Percentiles rank a stretch among this genome's conserved stretches.
phyloP scores from a whole-genome alignment of 202 grass and related monocot species.

The Zizania palustris region DNA sequence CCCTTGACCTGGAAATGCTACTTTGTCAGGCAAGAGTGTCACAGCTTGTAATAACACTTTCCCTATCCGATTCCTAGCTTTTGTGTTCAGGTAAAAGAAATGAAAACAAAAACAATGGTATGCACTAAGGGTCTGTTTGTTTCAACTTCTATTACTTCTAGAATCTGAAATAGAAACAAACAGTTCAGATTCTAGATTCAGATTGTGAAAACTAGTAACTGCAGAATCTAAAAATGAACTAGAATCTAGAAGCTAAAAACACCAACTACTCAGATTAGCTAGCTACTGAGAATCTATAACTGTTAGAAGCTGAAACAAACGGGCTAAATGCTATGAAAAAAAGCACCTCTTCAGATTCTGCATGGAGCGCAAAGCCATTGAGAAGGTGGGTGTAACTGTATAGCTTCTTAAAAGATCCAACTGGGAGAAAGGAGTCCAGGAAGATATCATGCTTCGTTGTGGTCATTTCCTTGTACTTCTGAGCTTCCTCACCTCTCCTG shows the following conservation, averaged over 20 bases:
- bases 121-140: too few relatives aligned
- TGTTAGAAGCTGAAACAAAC: too few relatives aligned
- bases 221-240: too few relatives aligned
- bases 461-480: conserved; percentile 63
- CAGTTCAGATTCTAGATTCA: too few relatives aligned
- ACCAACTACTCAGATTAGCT: too few relatives aligned
- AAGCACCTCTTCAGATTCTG: conserved; percentile 64
- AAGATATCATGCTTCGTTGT: conserved; percentile 73
- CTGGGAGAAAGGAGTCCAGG: conserved; percentile 77
- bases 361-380: conserved; percentile 79
- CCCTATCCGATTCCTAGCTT: background rate
- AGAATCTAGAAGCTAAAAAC: too few relatives aligned
- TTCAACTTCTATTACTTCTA: too few relatives aligned
- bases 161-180: too few relatives aligned
- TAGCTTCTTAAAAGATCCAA: conserved; percentile 75
- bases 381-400: conserved; percentile 83
- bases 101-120: conserved; percentile 1
- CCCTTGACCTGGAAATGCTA: conserved; percentile 1
- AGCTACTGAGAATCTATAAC: too few relatives aligned
- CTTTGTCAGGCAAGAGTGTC: background rate
- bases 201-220: too few relatives aligned
- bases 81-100: conserved; percentile 14
- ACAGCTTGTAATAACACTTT: background rate
- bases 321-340: too few relatives aligned
- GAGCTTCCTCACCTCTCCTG: conserved; percentile 75